Evolutionary conservation across 179 eudicot genomes (phyloP).

Genomic region (Dionaea muscipula): DNA sequence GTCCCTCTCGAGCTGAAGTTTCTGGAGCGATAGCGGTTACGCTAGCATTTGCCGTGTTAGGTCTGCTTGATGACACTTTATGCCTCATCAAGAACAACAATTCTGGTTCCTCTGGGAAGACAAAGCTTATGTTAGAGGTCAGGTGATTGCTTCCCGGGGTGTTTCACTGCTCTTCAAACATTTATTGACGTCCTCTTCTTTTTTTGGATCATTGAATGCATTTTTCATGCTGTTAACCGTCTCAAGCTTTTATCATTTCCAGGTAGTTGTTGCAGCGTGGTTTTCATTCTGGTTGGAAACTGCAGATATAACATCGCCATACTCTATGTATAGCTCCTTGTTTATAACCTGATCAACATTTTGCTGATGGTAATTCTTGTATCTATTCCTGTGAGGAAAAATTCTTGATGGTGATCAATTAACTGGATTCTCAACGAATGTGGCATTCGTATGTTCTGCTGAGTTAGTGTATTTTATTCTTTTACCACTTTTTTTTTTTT

Average conservation of each 20-base stretch:
- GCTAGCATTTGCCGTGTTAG: constrained; percentile 60
- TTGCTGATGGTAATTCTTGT: constrained; percentile 38
- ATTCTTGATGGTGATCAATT: constrained; percentile 8
- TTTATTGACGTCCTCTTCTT: neutral
- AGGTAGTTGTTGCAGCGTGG: constrained; percentile 62
- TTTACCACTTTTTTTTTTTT: too few species aligned
- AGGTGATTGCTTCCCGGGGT: constrained; percentile 7
- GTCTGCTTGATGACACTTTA: constrained; percentile 62
- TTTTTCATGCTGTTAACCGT: constrained; percentile 9
- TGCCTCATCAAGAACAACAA: constrained; percentile 35
- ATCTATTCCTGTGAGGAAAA: constrained; percentile 19
- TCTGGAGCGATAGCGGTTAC: constrained; percentile 52
- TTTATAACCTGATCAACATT: constrained; percentile 40
- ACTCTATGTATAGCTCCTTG: constrained; percentile 82
- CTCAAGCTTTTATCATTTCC: constrained; percentile 15
- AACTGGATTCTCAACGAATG: neutral
- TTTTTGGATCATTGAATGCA: neutral
- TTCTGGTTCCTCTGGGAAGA: constrained; percentile 37
- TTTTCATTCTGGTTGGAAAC: constrained; percentile 65
- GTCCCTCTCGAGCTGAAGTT: constrained; percentile 57
- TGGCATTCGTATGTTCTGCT: too few species aligned
- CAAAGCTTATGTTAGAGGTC: constrained; percentile 65
- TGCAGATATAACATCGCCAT: constrained; percentile 61
- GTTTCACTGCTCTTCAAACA: neutral
- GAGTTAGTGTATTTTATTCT: too few species aligned